Percentiles rank a stretch among this genome's conserved stretches.
Conservation (phyloP, 768 basidiomycete species). For the Xerocomellus intermedius region DNA sequence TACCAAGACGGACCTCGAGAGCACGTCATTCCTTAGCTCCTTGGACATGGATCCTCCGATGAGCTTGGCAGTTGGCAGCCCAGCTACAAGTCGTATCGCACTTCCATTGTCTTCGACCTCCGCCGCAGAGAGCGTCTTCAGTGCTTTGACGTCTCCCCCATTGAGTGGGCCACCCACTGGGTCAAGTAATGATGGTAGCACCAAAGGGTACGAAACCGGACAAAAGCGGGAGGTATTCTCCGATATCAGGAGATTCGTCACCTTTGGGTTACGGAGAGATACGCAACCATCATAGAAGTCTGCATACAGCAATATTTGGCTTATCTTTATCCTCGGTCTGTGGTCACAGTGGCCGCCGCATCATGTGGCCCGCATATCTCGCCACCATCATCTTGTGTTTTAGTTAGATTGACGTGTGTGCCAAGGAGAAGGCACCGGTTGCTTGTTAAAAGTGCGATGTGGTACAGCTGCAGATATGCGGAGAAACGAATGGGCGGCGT, state of each 20-base stretch:
- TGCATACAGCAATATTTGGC: not conserved
- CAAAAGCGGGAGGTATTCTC: conserved; percentile 81
- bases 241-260: conserved; percentile 85
- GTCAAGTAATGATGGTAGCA: conserved; percentile 44
- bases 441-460: conserved; percentile 12
- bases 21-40: conserved; percentile 87
- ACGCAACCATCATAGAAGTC: conserved; percentile 33
- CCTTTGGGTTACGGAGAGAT: conserved; percentile 82
- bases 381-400: conserved; percentile 13
- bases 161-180: conserved; percentile 63
- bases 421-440: not conserved
- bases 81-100: conserved; percentile 60
- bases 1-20: conserved; percentile 83
- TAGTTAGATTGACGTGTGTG: not conserved
- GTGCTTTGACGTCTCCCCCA: conserved; percentile 58
- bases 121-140: conserved; percentile 54
- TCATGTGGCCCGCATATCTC: not conserved
- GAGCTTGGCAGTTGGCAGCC: conserved; percentile 58
- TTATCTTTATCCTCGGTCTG: not conserved
- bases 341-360: too few relatives aligned
- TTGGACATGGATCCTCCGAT: conserved; percentile 93
- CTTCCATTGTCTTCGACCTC: conserved; percentile 42
- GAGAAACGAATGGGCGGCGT: not conserved
- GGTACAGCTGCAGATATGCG: conserved; percentile 16
- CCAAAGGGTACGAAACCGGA: conserved; percentile 41